phyloP scores from a whole-genome alignment of 768 basidiomycete species.

The Kockovaella imperatae region DNA sequence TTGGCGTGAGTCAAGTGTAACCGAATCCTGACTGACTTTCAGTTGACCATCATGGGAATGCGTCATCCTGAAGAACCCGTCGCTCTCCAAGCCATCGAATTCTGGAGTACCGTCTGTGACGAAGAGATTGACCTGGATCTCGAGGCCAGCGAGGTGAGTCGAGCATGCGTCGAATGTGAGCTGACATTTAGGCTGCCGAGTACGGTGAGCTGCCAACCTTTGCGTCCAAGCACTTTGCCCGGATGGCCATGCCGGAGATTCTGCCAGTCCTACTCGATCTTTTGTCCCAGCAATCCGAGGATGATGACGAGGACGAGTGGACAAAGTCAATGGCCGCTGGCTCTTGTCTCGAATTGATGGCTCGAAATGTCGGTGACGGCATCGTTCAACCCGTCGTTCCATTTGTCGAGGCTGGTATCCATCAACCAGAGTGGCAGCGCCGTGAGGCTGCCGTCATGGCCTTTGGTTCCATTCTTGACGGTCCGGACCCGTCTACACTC shows the following conservation, averaged over 20 bases:
- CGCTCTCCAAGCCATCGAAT: constrained; percentile 92
- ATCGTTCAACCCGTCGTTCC: constrained; percentile 91
- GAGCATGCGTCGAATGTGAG: background rate
- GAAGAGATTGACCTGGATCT: constrained; percentile 88
- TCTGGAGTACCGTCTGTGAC: constrained; percentile 99
- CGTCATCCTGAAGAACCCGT: constrained; percentile 84
- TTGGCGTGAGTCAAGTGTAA: constrained; percentile 61
- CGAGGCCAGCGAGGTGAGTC: constrained; percentile 77
- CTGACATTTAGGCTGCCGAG: constrained; percentile 61
- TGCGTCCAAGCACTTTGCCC: constrained; percentile 85
- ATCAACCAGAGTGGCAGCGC: constrained; percentile 80
- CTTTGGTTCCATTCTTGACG: constrained; percentile 94
- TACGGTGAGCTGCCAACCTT: constrained; percentile 67
- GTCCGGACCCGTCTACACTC: constrained; percentile 79
- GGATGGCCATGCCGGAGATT: constrained; percentile 88
- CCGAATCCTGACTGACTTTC: constrained; percentile 5
- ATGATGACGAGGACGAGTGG: constrained; percentile 98
- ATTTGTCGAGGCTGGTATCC: constrained; percentile 96
- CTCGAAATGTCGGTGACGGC: constrained; percentile 78
- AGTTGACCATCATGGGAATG: constrained; percentile 98
- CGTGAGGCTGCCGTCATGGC: constrained; percentile 98
- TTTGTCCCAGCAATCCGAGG: constrained; percentile 87
- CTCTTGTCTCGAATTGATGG: constrained; percentile 79
- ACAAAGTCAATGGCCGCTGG: constrained; percentile 95
- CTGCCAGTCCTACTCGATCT: constrained; percentile 82